phyloP scores from a whole-genome alignment of 306 rosid genomes.

The Vigna mungo region DNA sequence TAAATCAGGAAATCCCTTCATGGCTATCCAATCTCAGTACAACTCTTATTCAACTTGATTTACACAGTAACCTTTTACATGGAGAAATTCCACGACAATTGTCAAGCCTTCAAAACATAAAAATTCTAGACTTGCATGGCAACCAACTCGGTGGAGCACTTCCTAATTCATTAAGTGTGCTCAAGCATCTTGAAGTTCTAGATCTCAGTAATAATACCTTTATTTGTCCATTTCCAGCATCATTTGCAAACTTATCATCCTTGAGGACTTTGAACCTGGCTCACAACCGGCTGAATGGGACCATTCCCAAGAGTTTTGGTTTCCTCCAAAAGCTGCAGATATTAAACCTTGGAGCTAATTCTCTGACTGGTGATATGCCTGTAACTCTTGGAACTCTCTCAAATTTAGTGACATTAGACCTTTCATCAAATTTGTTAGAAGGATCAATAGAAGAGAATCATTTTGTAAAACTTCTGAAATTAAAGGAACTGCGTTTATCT shows the following conservation, averaged over 20 bases:
- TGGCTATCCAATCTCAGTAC: constrained; percentile 35
- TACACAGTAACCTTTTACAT: constrained; percentile 9
- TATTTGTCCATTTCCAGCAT: constrained; percentile 33
- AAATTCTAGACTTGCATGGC: constrained; percentile 6
- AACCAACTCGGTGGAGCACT: constrained; percentile 36
- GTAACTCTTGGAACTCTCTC: constrained; percentile 33
- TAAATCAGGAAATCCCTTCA: constrained; percentile 29
- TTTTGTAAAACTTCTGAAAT: constrained; percentile 27
- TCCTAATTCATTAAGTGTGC: constrained; percentile 41
- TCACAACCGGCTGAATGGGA: constrained; percentile 37
- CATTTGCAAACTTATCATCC: constrained; percentile 42
- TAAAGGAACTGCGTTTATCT: constrained; percentile 39
- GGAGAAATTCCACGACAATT: constrained; percentile 36
- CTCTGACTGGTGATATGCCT: constrained; percentile 29
- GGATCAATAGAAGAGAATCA: constrained; percentile 34
- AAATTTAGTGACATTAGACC: constrained; percentile 40
- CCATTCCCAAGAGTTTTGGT: constrained; percentile 34
- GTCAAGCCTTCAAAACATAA: constrained; percentile 29
- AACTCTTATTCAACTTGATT: constrained; percentile 24
- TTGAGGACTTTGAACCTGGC: constrained; percentile 34
- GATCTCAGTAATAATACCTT: constrained; percentile 34
- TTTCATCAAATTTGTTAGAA: constrained; percentile 37
- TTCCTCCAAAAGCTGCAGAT: constrained; percentile 27
- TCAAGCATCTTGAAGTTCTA: constrained; percentile 23
- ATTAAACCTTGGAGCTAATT: constrained; percentile 34